A percentile compares a stretch with the other conserved stretches of the same genome.
Evolutionary conservation across 306 rosid species (phyloP).

Genomic region (Vigna hirtella): DNA sequence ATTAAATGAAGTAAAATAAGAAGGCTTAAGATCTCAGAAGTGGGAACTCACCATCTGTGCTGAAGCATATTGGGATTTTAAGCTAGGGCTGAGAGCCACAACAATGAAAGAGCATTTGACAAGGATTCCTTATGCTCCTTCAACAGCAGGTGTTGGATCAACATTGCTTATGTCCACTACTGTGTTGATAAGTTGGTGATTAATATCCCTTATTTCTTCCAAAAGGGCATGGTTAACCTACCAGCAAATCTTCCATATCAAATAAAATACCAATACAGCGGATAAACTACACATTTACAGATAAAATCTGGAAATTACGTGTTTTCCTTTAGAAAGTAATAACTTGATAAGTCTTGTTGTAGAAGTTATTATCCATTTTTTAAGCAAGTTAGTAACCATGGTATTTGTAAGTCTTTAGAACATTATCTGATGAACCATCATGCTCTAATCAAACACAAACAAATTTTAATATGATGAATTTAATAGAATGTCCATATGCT

Average conservation of each 20-base stretch:
- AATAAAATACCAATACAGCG: constrained; percentile 25
- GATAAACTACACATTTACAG: constrained; percentile 11
- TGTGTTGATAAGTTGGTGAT: constrained; percentile 82
- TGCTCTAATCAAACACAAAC: constrained; percentile 2
- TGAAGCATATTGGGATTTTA: constrained; percentile 83
- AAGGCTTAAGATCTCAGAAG: constrained; percentile 10
- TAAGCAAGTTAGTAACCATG: too few species aligned
- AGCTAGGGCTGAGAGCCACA: constrained; percentile 85
- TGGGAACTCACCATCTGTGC: constrained; percentile 70
- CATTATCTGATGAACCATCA: constrained; percentile 19
- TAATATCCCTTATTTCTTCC: constrained; percentile 89
- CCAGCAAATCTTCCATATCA: constrained; percentile 44
- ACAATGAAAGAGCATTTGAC: constrained; percentile 90
- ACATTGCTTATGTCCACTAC: constrained; percentile 77
- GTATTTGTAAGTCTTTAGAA: background rate
- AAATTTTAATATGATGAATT: constrained; percentile 21
- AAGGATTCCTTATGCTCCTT: constrained; percentile 77
- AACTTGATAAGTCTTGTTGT: background rate
- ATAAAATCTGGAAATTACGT: background rate
- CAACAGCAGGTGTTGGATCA: constrained; percentile 74
- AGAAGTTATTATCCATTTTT: too few species aligned
- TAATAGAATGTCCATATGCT: background rate
- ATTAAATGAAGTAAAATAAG: background rate
- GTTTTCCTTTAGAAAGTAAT: background rate
- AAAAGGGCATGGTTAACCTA: constrained; percentile 85